Evolutionary conservation across 2,329 filamentous ascomycete species (phyloP), one percentile per base, ranked within the genome.

Genomic region (Talaromyces sp.): DNA sequence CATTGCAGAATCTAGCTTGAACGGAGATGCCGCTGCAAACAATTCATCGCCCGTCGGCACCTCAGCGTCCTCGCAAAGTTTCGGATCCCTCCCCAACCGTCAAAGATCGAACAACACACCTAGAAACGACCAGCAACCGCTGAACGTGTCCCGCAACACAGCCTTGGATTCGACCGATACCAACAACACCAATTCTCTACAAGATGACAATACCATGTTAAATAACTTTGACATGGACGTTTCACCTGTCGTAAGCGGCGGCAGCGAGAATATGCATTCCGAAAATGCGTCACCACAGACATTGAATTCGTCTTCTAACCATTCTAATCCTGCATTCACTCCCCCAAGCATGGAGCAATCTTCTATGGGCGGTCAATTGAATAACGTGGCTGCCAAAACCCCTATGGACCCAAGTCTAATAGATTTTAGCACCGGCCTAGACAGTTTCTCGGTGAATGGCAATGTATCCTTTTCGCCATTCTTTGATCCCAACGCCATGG

Each of bases 211-310:
- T 63, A 52, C 62, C 50, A 27, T 64, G 62, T 59, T 66, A 48
- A 63, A 68, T 66, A 70, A 65, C 35, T 67, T 72, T 47, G 75
- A 79, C 33, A 73, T 78, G 68, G 74, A 77, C 13, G 66, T 74
- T 33, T 71, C 75, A 14, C 70, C 73, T 7, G 73, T 74, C 33
- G 72, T 72, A 19, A 72, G 71, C 31, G 62, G 71, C 22, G 62
- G 70, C 47, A 74, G 71, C 45, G 76, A 77, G 22, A 70, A 68
- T 39, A 72, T 68, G 33, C 69, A 70, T n/a, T 70, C 75, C 3
- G 75, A 76, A 41, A 74, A 78, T 41, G 72, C 75, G 11, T 77
- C 75, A 5, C 75, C 77, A 13, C 73, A 72, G 7, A 77, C 76
- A 3, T 62, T 76, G 56, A 76, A 76, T 24, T 74, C 75, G n/a